Evolutionary conservation across 345 rosid genomes (phyloP), one percentile per base, ranked within the genome.

Genomic region (Xanthoceras sorbifolium): DNA sequence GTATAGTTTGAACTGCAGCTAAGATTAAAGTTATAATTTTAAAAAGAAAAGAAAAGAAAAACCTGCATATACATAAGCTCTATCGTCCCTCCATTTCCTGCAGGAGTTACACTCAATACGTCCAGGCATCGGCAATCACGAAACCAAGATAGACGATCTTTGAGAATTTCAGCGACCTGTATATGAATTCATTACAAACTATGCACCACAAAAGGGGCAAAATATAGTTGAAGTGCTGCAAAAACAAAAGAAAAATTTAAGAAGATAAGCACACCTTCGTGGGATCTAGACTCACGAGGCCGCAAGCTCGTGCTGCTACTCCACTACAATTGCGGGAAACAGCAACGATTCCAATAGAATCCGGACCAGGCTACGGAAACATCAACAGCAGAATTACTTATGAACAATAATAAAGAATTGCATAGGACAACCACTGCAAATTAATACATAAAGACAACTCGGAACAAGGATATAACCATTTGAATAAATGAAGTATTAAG

Each of bases 261-360:
- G 22, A 64, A 42, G 25, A 67, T 14, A 46, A 1, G 55, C 83
- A 93, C 98, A 93, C 98, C 99, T 93, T 93, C 44, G 87, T 90
- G 91, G 99, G 99, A 86, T 95, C 98, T 71, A 95, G 88, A 86
- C 97, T 95, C 93, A 95, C 96, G 54, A 95, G 98, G 87, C 99
- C 92, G 52, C 98, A 95, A 85, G 97, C 99, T 83, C 99, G 98
- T 77, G 99, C 99, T 89, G 99, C 99, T 80, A 95, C 89, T 81
- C 99, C 99, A 68, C 88, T 89, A 83, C 91, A 89, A 80, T 95
- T 95, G 94, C 96, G 94, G 86, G 98, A 95, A 82, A 93, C 91
- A 89, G 99, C 98, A 77, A 95, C 97, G 70, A 92, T 95, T 73
- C 98, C 99, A 89, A 95, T 93, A 83, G 99, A 95, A 95, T 95